phyloP scores from a whole-genome alignment of 331 rosid genomes.

The Spiraea crenata region DNA sequence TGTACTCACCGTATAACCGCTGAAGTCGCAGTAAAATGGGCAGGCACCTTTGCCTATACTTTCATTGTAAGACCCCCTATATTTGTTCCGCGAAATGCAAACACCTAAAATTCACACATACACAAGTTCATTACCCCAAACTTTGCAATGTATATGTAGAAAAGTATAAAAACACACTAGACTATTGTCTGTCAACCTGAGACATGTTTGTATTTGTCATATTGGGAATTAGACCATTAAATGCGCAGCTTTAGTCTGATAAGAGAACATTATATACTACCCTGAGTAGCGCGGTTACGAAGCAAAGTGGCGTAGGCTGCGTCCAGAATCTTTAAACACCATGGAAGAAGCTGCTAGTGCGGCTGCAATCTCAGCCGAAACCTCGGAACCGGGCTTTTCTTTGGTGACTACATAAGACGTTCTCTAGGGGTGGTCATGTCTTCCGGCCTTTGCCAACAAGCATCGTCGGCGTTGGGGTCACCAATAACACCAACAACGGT shows the following conservation, averaged over 20 bases:
- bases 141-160: background rate
- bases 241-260: background rate
- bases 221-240: no score
- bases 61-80: conserved; percentile 48
- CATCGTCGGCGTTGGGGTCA: conserved; percentile 12
- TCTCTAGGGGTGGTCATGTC: conserved; percentile 24
- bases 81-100: conserved; percentile 54
- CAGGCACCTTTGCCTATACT: conserved; percentile 42
- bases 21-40: conserved; percentile 58
- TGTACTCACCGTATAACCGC: conserved; percentile 45
- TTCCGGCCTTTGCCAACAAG: conserved; percentile 26
- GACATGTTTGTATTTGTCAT: no score
- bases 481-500: conserved; percentile 21
- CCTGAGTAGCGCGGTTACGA: conserved; percentile 15
- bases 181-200: no score
- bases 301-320: conserved; percentile 17
- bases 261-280: no score
- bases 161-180: background rate
- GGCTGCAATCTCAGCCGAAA: conserved; percentile 38
- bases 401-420: conserved; percentile 13
- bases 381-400: conserved; percentile 34
- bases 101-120: conserved; percentile 36
- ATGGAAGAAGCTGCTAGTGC: conserved; percentile 41
- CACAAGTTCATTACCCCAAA: background rate
- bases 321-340: conserved; percentile 22